Evolutionary conservation across 1,139 yeast genomes (phyloP), one percentile per base, ranked within the genome.

Genomic region (Yamadazyma kanchanaburiensis): DNA sequence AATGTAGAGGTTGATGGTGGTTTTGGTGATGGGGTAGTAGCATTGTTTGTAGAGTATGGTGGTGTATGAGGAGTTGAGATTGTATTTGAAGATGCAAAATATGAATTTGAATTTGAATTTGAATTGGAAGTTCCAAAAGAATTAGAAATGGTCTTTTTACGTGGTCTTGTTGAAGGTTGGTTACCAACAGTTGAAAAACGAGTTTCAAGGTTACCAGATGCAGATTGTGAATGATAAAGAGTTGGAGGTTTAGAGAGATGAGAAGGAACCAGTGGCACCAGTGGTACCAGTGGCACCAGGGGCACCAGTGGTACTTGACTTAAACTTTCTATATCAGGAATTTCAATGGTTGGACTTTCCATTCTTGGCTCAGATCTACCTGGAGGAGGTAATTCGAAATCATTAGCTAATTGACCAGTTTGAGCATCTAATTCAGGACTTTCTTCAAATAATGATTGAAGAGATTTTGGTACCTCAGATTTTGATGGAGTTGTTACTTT

Each of bases 401-500:
- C 38, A 5, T 27, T 24, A 2, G 42, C 15, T 1, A 33, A 23
- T 7, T 32, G 33, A 10, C 33, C 24, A 6, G 29, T 22, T 30
- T 39, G 40, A 10, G 39, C 33, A n/a, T 22, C 14, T n/a, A 34
- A 24, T 26, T 38, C 48, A 10, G 43, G 49, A 6, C 40, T 43
- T 27, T 62, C 70, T 40, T 82, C 88, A 51, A 87, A 87, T 21
- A 87, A 60, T 53, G 80, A 79, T 35, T 81, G 61, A 24, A 87
- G 59, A 3, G 94, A 82, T 48, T 76, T 78, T 0, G 95, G 95
- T 0, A 85, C 80, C 31, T 69, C 80, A 29, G 63, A 57, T 17
- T 29, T 32, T 13, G 24, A 17, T 2, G 36, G 37, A 7, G 40
- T 32, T 3, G 46, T 26, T n/a, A 31, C 31, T 14, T 30, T 25